A percentile compares a stretch with the other conserved stretches of the same genome.
These are phyloP conservation scores for Ilex paraguariensis DNA, from an alignment of 305 asterid species.

Conservation along the genomic window DNA sequence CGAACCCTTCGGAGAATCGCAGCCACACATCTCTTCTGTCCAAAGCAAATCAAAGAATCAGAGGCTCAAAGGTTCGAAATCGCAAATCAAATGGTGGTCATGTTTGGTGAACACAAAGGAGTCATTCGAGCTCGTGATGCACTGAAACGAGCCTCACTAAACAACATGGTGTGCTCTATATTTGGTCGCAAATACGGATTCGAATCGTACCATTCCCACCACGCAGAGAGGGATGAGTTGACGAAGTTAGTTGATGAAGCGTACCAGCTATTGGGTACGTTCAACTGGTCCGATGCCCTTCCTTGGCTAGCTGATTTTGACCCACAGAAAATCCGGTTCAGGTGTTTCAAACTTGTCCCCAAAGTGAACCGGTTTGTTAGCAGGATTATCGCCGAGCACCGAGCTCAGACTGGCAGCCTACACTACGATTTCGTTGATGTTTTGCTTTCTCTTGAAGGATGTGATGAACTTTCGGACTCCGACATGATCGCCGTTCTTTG, in stretches of 20 bases:
- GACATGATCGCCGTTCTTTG: slow-evolving; percentile 89
- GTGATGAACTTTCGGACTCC: slow-evolving; percentile 49
- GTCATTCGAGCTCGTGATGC: slow-evolving; percentile 43
- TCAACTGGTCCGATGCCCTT: slow-evolving; percentile 76
- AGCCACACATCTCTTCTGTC: slow-evolving; percentile 58
- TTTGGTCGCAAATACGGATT: slow-evolving; percentile 49
- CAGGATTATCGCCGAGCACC: slow-evolving; percentile 42
- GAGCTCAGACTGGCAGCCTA: slow-evolving; percentile 8
- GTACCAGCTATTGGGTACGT: slow-evolving; percentile 44
- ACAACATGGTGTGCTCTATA: slow-evolving; percentile 74
- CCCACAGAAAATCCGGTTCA: slow-evolving; percentile 48
- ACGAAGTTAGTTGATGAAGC: slow-evolving; percentile 60
- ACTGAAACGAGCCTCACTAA: slow-evolving; percentile 59
- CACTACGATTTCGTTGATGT: slow-evolving; percentile 55
- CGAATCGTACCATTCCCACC: neutral
- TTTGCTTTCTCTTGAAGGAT: slow-evolving; percentile 46
- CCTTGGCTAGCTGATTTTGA: slow-evolving; percentile 62
- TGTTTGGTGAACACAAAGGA: slow-evolving; percentile 5
- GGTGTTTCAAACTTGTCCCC: slow-evolving; percentile 65
- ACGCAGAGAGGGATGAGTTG: slow-evolving; percentile 40
- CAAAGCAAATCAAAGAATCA: slow-evolving; percentile 49
- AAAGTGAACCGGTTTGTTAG: slow-evolving; percentile 55
- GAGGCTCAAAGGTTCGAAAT: slow-evolving; percentile 46
- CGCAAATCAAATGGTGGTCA: slow-evolving; percentile 35
- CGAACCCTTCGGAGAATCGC: slow-evolving; percentile 61